phyloP scores from a whole-genome alignment of 441 rosid genomes.

The Mallotus repandus region DNA sequence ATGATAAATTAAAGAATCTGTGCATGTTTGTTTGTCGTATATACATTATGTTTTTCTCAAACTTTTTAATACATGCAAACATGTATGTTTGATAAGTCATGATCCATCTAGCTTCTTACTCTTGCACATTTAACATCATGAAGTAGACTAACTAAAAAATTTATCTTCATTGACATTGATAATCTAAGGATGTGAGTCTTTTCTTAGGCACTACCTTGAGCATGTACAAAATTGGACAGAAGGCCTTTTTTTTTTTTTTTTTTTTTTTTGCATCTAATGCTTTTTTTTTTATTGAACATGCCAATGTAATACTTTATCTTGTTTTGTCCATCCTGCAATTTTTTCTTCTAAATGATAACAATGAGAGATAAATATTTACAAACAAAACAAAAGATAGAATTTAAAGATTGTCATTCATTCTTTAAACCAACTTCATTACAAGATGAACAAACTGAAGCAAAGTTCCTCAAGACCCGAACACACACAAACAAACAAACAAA shows the following conservation, averaged over 20 bases:
- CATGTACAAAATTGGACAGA: no score
- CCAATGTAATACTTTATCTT: no score
- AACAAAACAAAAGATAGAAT: no score
- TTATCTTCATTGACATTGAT: background rate
- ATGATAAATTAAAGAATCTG: no score
- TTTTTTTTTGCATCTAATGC: no score
- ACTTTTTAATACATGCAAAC: background rate
- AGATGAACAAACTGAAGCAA: background rate
- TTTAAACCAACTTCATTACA: background rate
- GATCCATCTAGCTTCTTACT: background rate
- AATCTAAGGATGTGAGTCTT: no score
- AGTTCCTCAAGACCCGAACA: constrained; percentile 12
- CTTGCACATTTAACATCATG: background rate
- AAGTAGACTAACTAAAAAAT: background rate
- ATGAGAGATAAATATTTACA: background rate
- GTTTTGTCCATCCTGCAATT: background rate
- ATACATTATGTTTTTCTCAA: no score
- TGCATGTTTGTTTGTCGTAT: no score
- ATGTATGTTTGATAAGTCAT: no score
- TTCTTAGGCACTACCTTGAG: background rate
- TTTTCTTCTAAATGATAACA: background rate
- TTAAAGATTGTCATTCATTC: background rate
- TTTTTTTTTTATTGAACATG: background rate
- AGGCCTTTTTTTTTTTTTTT: no score
- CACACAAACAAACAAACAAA: constrained; percentile 1